phyloP scores from a whole-genome alignment of 768 basidiomycete species.

The Chalciporus piperatus region DNA sequence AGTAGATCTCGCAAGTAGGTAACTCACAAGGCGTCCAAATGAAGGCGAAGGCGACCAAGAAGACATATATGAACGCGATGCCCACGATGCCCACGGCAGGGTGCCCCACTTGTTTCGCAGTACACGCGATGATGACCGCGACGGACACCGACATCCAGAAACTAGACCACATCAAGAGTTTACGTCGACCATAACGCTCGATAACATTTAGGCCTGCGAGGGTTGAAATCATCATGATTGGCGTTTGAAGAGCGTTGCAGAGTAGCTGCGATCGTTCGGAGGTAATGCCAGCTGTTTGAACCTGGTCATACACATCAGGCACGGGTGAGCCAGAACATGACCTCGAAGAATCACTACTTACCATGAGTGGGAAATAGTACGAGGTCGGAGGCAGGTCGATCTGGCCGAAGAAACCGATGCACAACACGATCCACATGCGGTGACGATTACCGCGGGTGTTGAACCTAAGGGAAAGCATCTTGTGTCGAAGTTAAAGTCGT shows the following conservation, averaged over 20 bases:
- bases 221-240: constrained; percentile 33
- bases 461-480: constrained; percentile 7
- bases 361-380: constrained; percentile 31
- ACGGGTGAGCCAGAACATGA: not conserved
- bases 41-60: constrained; percentile 22
- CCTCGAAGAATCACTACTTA: not conserved
- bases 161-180: constrained; percentile 30
- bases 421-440: constrained; percentile 17
- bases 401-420: constrained; percentile 19
- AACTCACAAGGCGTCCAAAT: constrained; percentile 27
- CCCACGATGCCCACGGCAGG: constrained; percentile 30
- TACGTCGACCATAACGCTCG: constrained; percentile 32
- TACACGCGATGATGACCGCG: constrained; percentile 34
- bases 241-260: constrained; percentile 29
- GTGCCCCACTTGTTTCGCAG: constrained; percentile 26
- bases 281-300: constrained; percentile 35
- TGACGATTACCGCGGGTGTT: constrained; percentile 19
- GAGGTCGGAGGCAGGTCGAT: constrained; percentile 26
- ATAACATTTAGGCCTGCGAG: constrained; percentile 31
- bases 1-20: not conserved
- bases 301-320: constrained; percentile 3
- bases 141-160: constrained; percentile 25
- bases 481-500: no score
- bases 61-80: constrained; percentile 33
- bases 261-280: constrained; percentile 25